Percentiles rank a stretch among this genome's conserved stretches.
These are phyloP conservation scores for Cyclanthera cordifolia DNA, from an alignment of 306 rosid species.

Conservation along the genomic window DNA sequence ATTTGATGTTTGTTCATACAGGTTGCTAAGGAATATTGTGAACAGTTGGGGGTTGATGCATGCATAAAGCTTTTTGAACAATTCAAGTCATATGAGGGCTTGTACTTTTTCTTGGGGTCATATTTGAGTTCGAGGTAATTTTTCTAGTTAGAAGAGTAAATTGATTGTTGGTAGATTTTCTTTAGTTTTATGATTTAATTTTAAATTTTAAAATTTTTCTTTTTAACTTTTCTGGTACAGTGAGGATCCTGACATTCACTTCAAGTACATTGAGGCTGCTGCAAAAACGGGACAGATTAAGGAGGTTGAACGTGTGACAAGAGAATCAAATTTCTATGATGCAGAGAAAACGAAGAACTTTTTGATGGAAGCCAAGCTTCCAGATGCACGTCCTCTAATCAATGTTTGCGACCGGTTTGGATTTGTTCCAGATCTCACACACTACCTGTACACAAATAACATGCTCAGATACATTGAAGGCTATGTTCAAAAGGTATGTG, in stretches of 20 bases:
- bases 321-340: constrained; percentile 96
- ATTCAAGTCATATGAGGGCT: constrained; percentile 90
- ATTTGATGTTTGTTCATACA: constrained; percentile 22
- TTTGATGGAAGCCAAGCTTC: constrained; percentile 95
- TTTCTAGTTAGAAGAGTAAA: background rate
- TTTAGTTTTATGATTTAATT: background rate
- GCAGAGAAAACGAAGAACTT: constrained; percentile 95
- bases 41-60: constrained; percentile 82
- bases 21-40: constrained; percentile 98
- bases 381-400: constrained; percentile 92
- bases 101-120: constrained; percentile 94
- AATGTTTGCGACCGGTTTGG: constrained; percentile 99
- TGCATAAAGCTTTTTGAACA: constrained; percentile 97
- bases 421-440: constrained; percentile 98
- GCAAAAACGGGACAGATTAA: constrained; percentile 99
- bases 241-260: constrained; percentile 99
- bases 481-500: constrained; percentile 87
- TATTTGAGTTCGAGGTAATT: constrained; percentile 89
- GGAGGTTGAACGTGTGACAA: constrained; percentile 95
- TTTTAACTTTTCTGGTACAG: constrained; percentile 35
- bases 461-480: constrained; percentile 99
- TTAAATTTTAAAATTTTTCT: background rate
- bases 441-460: constrained; percentile 82
- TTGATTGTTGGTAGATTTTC: constrained; percentile 10
- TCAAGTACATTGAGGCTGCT: constrained; percentile 96